Conservation (phyloP, 768 basidiomycete genomes). For the Xerocomellus intermedius region DNA sequence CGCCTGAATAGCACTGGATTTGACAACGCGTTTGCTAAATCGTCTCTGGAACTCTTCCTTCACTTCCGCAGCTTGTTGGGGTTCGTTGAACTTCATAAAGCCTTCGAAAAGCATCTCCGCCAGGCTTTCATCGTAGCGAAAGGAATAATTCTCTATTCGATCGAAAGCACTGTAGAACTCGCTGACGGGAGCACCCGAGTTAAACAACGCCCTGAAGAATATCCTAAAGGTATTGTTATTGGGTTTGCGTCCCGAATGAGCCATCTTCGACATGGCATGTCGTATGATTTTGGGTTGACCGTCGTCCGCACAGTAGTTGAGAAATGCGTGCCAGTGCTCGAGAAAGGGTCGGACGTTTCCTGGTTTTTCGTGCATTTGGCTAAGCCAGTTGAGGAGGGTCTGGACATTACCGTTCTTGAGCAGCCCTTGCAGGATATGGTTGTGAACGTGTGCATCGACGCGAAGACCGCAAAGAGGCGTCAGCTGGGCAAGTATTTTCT, state of each 20-base stretch:
- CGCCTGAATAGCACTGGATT: conserved; percentile 24
- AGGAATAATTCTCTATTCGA: conserved; percentile 44
- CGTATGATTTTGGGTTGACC: conserved; percentile 29
- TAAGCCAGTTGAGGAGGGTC: conserved; percentile 50
- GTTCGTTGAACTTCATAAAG: conserved; percentile 41
- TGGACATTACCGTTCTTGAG: conserved; percentile 42
- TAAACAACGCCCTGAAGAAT: conserved; percentile 46
- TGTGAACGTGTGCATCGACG: conserved; percentile 48
- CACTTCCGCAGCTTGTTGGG: conserved; percentile 38
- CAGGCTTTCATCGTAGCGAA: conserved; percentile 45
- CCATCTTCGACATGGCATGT: conserved; percentile 37
- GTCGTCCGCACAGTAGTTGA: conserved; percentile 38
- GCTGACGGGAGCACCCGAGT: conserved; percentile 28
- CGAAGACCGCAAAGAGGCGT: conserved; percentile 44
- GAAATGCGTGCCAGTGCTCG: conserved; percentile 54
- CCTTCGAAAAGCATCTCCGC: conserved; percentile 40
- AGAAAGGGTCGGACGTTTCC: conserved; percentile 46
- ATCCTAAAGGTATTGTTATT: conserved; percentile 47
- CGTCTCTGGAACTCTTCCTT: conserved; percentile 38
- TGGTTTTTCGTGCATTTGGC: conserved; percentile 50
- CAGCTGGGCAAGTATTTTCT: conserved; percentile 51
- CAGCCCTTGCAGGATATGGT: conserved; percentile 48
- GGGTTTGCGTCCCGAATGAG: conserved; percentile 40
- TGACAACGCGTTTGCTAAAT: conserved; percentile 30
- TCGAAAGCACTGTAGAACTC: conserved; percentile 43